Evolutionary conservation across 2,329 filamentous ascomycete species (phyloP).

Genomic region (Dichotomopilus funicola): DNA sequence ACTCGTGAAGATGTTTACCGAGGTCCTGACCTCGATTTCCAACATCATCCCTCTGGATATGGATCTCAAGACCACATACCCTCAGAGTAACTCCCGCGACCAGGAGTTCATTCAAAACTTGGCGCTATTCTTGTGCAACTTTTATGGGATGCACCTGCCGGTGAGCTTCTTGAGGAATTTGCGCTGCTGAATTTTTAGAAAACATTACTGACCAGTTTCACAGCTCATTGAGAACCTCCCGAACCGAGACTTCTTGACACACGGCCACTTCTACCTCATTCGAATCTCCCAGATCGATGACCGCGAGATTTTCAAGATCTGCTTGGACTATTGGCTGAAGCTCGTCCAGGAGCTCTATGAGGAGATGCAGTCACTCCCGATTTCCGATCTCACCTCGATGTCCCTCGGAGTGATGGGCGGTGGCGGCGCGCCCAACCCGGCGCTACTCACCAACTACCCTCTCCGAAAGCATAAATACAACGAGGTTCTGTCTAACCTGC

Average conservation of each 20-base stretch:
- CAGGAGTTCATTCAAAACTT: slow-evolving; percentile 98
- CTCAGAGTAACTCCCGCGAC: slow-evolving; percentile 82
- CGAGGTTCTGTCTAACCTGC: slow-evolving; percentile 86
- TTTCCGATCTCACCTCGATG: slow-evolving; percentile 87
- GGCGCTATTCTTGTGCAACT: slow-evolving; percentile 92
- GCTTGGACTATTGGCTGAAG: slow-evolving; percentile 98
- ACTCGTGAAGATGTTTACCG: slow-evolving; percentile 96
- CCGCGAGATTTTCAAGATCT: slow-evolving; percentile 99
- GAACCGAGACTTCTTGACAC: slow-evolving; percentile 88
- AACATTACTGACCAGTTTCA: slow-evolving; percentile 5
- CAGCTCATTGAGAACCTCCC: slow-evolving; percentile 92
- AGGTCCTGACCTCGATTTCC: slow-evolving; percentile 85
- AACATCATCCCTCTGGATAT: slow-evolving; percentile 87
- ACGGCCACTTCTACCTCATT: slow-evolving; percentile 97
- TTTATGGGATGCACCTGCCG: slow-evolving; percentile 87
- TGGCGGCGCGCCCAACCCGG: slow-evolving; percentile 78
- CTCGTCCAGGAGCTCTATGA: slow-evolving; percentile 96
- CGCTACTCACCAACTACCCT: slow-evolving; percentile 79
- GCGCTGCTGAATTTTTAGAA: background rate
- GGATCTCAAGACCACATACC: slow-evolving; percentile 87
- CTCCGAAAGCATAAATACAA: slow-evolving; percentile 97
- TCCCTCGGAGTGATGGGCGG: slow-evolving; percentile 69
- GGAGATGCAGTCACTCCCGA: slow-evolving; percentile 94
- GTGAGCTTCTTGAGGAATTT: slow-evolving; percentile 38
- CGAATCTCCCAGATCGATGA: slow-evolving; percentile 98